Percentiles rank a stretch among this genome's conserved stretches.
Conservation (phyloP, 2,329 filamentous ascomycete genomes). For the Diaporthe longicolla region DNA sequence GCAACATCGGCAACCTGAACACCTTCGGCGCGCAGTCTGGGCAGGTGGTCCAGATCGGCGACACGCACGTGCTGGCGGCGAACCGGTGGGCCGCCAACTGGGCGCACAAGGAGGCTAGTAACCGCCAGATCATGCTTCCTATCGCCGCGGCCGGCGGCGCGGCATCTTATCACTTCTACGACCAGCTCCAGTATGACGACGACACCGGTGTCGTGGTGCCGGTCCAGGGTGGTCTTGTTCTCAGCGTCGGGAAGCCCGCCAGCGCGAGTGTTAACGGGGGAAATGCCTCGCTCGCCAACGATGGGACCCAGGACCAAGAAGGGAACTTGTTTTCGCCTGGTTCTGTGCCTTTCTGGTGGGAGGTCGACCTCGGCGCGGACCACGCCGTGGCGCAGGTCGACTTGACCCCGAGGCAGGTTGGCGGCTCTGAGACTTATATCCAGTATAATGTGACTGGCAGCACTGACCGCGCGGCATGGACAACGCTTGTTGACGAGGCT, state of each 20-base stretch:
- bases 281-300: neutral
- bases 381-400: constrained; percentile 1
- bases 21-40: constrained; percentile 27
- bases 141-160: neutral
- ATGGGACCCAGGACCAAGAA: constrained; percentile 3
- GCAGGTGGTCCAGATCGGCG: constrained; percentile 5
- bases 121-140: constrained; percentile 16
- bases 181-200: constrained; percentile 12
- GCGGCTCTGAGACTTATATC: constrained; percentile 17
- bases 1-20: constrained; percentile 19
- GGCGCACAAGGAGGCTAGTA: constrained; percentile 5
- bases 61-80: neutral
- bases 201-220: constrained; percentile 10
- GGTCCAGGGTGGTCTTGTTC: constrained; percentile 10
- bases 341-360: neutral
- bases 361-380: constrained; percentile 17
- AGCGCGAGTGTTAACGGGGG: neutral
- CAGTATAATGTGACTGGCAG: constrained; percentile 10
- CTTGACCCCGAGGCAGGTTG: constrained; percentile 4
- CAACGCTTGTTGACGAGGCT: constrained; percentile 7
- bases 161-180: constrained; percentile 14
- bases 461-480: neutral
- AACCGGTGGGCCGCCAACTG: constrained; percentile 26
- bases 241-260: constrained; percentile 21
- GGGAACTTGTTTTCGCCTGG: neutral